phyloP scores from a whole-genome alignment of 139 green algal species.

The Closterium sp. region DNA sequence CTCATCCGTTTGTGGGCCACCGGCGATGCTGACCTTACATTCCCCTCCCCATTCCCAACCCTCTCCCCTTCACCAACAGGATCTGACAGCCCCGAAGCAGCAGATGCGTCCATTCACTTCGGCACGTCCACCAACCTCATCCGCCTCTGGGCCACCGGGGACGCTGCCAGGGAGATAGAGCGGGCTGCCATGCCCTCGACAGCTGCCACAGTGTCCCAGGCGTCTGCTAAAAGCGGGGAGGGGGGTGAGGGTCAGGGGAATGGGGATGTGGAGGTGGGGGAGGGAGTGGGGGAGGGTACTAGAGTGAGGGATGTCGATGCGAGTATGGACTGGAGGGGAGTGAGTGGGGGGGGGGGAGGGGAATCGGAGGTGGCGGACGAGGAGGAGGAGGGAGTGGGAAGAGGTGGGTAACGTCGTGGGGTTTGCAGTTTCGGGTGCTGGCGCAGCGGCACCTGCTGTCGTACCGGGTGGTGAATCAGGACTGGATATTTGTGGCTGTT shows the following conservation, averaged over 20 bases:
- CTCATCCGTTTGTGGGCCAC: too few relatives aligned
- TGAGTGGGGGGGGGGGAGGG: not conserved
- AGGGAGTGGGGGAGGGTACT: not conserved
- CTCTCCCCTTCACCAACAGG: slow-evolving; percentile 12
- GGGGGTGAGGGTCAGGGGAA: not conserved
- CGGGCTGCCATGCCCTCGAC: not conserved
- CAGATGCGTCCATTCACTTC: slow-evolving; percentile 36
- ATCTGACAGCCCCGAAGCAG: slow-evolving; percentile 20
- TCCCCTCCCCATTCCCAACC: not conserved
- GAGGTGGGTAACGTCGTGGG: slow-evolving; percentile 28
- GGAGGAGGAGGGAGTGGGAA: slow-evolving; percentile 1
- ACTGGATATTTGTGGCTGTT: not conserved
- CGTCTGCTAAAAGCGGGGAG: not conserved
- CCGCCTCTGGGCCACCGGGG: not conserved
- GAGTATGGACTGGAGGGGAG: not conserved
- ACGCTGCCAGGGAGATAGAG: not conserved
- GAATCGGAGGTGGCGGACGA: not conserved
- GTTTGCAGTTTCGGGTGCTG: slow-evolving; percentile 20
- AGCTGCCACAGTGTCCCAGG: too few relatives aligned
- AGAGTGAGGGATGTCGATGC: slow-evolving; percentile 4
- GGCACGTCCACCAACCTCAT: slow-evolving; percentile 36
- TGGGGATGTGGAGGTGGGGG: not conserved
- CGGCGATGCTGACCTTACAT: too few relatives aligned
- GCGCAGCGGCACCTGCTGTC: not conserved
- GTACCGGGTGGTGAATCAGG: not conserved